Conservation (phyloP, 257 asterid species). For the Penstemon barbatus region DNA sequence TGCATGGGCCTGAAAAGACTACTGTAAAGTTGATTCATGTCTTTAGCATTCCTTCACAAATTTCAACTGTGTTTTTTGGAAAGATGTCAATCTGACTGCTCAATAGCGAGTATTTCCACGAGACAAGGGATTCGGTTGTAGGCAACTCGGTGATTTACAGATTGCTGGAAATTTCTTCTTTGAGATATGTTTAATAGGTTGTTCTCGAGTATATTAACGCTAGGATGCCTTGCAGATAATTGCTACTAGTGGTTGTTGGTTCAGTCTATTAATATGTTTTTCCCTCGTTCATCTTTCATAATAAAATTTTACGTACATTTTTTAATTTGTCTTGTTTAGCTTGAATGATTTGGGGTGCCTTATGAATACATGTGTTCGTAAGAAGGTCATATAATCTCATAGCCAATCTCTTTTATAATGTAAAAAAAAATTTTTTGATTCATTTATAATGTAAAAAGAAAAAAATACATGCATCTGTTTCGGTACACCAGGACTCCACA, state of each 20-base stretch:
- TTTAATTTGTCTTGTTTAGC: constrained; percentile 3
- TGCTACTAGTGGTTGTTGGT: not conserved
- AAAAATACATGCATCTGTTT: not conserved
- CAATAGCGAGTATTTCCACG: constrained; percentile 9
- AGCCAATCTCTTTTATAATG: not conserved
- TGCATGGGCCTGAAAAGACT: constrained; percentile 9
- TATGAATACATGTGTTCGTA: not conserved
- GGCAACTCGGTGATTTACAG: not conserved
- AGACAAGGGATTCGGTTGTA: constrained; percentile 9
- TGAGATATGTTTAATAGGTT: not conserved
- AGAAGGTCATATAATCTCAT: not conserved
- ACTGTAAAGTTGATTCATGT: not conserved
- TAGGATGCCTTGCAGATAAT: not conserved
- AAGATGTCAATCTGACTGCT: not conserved
- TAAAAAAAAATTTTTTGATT: not conserved
- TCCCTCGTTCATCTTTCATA: not conserved
- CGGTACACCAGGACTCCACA: not conserved
- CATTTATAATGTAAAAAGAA: too few species aligned
- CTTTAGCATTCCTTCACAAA: not conserved
- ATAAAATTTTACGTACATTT: not conserved
- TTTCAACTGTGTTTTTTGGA: constrained; percentile 7
- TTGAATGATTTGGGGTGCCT: not conserved
- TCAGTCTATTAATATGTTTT: constrained; percentile 2
- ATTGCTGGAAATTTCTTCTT: not conserved
- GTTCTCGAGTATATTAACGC: not conserved